Evolutionary conservation across 805 yeast species (phyloP), one percentile per base, ranked within the genome.

Genomic region (Lachancea dasiensis): DNA sequence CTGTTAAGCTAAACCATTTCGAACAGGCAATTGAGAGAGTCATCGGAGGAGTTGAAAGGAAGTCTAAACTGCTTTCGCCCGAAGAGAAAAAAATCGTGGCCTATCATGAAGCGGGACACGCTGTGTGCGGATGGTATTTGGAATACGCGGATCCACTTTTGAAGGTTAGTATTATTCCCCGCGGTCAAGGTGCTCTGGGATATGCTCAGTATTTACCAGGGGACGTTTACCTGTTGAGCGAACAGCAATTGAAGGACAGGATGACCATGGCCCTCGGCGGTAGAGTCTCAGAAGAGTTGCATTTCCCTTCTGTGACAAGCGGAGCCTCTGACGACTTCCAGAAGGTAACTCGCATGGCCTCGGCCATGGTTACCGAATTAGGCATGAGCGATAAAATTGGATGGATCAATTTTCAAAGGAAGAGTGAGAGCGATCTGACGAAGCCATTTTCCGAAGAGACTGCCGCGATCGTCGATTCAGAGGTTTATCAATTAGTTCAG

Each of bases 181-280:
- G 95, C 61, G 96, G 96, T 16, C 85, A 83, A 61, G 95, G 95
- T 35, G 95, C 95, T 10, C 68, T 87, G 39, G 97, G 97, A n/a
- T 87, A 89, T 60, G 96, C 97, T 3, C 96, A 89, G 62, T 85
- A 87, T 55, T 69, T 89, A 45, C 97, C 97, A 13, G 85, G 87
- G 20, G 97, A 89, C 60, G 82, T 81, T 51, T 85, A 83, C 48
- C 70, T 87, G 50, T 72, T 84, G 40, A 75, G 86, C 21, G 77
- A 79, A 32, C 80, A 81, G 52, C 92, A 89, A 57, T 75, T 83
- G 51, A 61, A 63, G 48, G 90, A 89, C 61, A 70, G 94, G 47
- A 87, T 89, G 87, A 78, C 83, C n/a, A 89, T 89, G 90, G 80
- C 95, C 0, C 65, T 89, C 23, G 97, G 95, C 43, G 97, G 97